Evolutionary conservation across 2,329 filamentous ascomycete genomes (phyloP), one percentile per base, ranked within the genome.

Genomic region (Penicillium hordei): DNA sequence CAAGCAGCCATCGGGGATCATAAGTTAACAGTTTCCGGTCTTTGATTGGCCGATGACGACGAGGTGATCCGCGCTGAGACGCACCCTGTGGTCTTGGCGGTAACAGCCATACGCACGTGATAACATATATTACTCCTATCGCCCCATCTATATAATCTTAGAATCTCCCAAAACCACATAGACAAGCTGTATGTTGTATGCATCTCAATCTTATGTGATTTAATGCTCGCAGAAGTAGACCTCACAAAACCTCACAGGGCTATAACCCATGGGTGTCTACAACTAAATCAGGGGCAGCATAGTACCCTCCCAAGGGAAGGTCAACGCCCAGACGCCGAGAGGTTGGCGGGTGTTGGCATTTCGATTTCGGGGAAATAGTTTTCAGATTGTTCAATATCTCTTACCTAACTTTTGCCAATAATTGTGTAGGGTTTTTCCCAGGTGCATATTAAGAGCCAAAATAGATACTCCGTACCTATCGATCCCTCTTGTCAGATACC

Each of bases 311-410:
- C 12, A 33, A 17, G 39, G 21, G 40, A 54, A 50, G 46, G 34
- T 34, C 43, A 19, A 27, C 40, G 40, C 40, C 40, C 40, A 48
- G 45, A 17, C 45, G 61, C 61, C 61, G 43, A 63, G 60, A 21
- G 44, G 60, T 61, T 59, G 60, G 60, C 60, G 50, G 39, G 49
- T 48, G 56, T 60, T 60, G 60, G 59, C 60, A 57, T 54, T 40
- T 40, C 25, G 31, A 44, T 12, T 42, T 46, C 13, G 55, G 40
- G 40, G n/a, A 33, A 60, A 60, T 52, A 45, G 27, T 10, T 38
- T 33, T 42, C 21, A 43, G 13, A 21, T 10, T 13, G 34, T 56
- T 43, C 49, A 62, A 62, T 63, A 62, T 55, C 40, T 48, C 48
- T 63, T 60, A 65, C 51, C 58, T 64, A 64, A 61, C 27, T 36